Evolutionary conservation across 169 alveolate species (phyloP).

Genomic region (Plasmodium coatneyi): DNA sequence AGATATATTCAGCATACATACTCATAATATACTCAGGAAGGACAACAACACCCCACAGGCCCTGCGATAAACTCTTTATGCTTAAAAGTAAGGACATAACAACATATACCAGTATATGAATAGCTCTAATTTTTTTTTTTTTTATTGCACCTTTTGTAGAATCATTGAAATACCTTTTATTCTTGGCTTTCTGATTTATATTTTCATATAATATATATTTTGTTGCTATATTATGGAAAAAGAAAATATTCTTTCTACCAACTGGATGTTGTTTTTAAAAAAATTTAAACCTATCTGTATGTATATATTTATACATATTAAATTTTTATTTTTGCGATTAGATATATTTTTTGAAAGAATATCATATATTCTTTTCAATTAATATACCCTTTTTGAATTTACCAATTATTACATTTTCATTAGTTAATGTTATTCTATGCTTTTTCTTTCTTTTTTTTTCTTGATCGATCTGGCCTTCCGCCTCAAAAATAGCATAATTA

Average conservation of each 20-base stretch:
- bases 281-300: not conserved
- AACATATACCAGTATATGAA: not conserved
- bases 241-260: slow-evolving; percentile 29
- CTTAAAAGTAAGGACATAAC: not conserved
- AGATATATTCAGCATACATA: not conserved
- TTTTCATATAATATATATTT: slow-evolving; percentile 1
- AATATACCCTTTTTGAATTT: slow-evolving; percentile 1
- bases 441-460: not conserved
- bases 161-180: slow-evolving; percentile 12
- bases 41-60: not conserved
- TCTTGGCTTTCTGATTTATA: not conserved
- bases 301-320: slow-evolving; percentile 7
- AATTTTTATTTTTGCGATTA: not conserved
- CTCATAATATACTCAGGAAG: not conserved
- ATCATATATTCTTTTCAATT: not conserved
- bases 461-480: not conserved
- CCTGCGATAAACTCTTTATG: not conserved
- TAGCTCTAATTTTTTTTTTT: not conserved
- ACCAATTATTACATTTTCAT: slow-evolving; percentile 1
- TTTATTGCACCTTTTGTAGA: slow-evolving; percentile 18
- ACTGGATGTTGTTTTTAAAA: not conserved
- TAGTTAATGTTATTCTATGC: not conserved
- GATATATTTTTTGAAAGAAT: not conserved
- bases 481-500: not conserved
- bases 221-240: not conserved